A percentile compares a stretch with the other conserved stretches of the same genome.
phyloP scores from a whole-genome alignment of 2,329 filamentous ascomycete species.

The Niveomyces coronatus region DNA sequence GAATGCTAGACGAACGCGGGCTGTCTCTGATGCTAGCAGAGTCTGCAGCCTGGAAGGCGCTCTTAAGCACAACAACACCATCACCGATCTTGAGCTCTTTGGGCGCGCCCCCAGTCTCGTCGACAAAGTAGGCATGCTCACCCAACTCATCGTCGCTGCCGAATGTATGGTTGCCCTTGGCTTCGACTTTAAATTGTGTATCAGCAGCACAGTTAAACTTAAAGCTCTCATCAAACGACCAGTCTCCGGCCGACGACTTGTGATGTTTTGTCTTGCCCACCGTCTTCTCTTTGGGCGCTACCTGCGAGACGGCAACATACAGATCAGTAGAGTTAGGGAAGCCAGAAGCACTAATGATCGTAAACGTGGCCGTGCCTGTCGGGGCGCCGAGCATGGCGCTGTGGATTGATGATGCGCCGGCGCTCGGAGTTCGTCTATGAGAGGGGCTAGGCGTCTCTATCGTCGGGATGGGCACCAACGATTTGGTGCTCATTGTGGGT shows the following conservation, averaged over 20 bases:
- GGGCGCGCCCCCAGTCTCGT: constrained; percentile 62
- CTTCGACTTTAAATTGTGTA: constrained; percentile 74
- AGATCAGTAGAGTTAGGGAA: constrained; percentile 69
- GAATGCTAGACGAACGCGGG: constrained; percentile 33
- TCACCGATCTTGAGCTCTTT: constrained; percentile 66
- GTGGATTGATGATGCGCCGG: constrained; percentile 55
- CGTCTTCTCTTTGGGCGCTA: constrained; percentile 61
- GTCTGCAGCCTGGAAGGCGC: constrained; percentile 53
- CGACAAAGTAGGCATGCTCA: constrained; percentile 83
- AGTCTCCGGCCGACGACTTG: constrained; percentile 57
- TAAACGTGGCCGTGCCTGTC: constrained; percentile 72
- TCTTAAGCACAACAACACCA: constrained; percentile 64
- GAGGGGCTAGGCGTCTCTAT: constrained; percentile 11
- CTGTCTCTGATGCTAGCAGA: constrained; percentile 29
- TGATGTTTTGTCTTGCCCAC: constrained; percentile 88
- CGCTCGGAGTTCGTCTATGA: constrained; percentile 46
- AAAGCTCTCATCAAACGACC: constrained; percentile 70
- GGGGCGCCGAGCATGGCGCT: constrained; percentile 50
- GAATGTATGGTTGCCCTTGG: constrained; percentile 77
- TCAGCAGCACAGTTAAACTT: constrained; percentile 71
- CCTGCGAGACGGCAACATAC: constrained; percentile 62
- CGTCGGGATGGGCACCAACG: constrained; percentile 3
- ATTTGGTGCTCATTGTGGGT: constrained; percentile 9
- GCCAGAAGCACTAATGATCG: constrained; percentile 65
- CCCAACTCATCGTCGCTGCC: constrained; percentile 76